Conservation (phyloP, 164 flowering plant species). For the Umbilicus rupestris region DNA sequence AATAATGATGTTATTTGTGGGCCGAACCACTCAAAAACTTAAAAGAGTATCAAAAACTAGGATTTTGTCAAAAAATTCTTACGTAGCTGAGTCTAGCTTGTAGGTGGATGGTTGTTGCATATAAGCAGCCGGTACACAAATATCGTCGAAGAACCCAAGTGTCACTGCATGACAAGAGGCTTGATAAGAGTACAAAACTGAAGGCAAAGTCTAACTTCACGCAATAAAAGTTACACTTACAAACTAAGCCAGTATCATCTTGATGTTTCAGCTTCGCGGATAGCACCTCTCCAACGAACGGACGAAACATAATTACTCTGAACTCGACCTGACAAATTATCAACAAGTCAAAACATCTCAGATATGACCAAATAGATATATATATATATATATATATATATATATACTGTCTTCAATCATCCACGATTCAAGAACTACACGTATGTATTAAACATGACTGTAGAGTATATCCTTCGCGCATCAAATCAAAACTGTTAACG, state of each 20-base stretch:
- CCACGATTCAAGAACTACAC: too few species aligned
- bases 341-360: background rate
- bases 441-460: too few species aligned
- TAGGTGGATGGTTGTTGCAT: slow-evolving; percentile 35
- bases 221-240: slow-evolving; percentile 20
- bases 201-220: background rate
- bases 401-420: too few species aligned
- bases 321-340: slow-evolving; percentile 52
- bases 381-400: too few species aligned
- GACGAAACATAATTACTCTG: slow-evolving; percentile 73
- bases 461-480: too few species aligned
- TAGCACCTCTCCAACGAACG: slow-evolving; percentile 74
- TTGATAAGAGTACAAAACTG: background rate
- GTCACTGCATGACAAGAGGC: slow-evolving; percentile 41
- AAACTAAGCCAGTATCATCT: slow-evolving; percentile 43
- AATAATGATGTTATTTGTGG: background rate
- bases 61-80: slow-evolving; percentile 13
- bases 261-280: slow-evolving; percentile 54
- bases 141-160: slow-evolving; percentile 84
- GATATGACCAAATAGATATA: background rate
- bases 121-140: slow-evolving; percentile 47
- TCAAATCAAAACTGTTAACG: too few species aligned
- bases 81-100: slow-evolving; percentile 32
- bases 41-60: background rate
- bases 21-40: background rate